Conservation (phyloP, 169 alveolate species). For the Plasmodium reichenowi region DNA sequence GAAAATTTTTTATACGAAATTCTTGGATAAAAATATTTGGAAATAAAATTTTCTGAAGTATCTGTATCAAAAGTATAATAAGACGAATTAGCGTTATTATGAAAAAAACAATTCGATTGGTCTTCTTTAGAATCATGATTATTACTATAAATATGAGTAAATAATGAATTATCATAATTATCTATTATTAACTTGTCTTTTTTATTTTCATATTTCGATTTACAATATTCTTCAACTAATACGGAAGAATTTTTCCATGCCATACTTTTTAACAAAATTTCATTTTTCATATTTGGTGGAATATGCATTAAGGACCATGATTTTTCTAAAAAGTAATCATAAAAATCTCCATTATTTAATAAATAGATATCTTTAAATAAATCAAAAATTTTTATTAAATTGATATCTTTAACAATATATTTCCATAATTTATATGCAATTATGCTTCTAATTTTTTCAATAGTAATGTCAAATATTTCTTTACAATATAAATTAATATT, state of each 20-base stretch:
- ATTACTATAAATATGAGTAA: conserved; percentile 5
- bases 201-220: conserved; percentile 63
- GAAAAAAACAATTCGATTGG: conserved; percentile 8
- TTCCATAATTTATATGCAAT: conserved; percentile 81
- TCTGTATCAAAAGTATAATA: conserved; percentile 40
- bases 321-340: conserved; percentile 78
- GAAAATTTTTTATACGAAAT: conserved; percentile 73
- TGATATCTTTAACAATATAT: conserved; percentile 73
- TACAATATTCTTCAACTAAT: conserved; percentile 67
- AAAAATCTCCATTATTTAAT: conserved; percentile 78
- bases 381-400: conserved; percentile 72
- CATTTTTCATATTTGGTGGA: conserved; percentile 74
- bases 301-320: conserved; percentile 80
- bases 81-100: not conserved
- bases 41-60: conserved; percentile 59
- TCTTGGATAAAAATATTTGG: conserved; percentile 75
- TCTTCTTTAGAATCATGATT: conserved; percentile 13
- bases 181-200: conserved; percentile 65
- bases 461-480: conserved; percentile 75
- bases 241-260: conserved; percentile 75
- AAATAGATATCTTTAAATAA: conserved; percentile 80
- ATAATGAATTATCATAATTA: conserved; percentile 46
- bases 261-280: conserved; percentile 58
- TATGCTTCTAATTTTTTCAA: conserved; percentile 78
- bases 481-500: conserved; percentile 36